phyloP scores from a whole-genome alignment of 176 grass and related monocot species.

The Themeda triandra region DNA sequence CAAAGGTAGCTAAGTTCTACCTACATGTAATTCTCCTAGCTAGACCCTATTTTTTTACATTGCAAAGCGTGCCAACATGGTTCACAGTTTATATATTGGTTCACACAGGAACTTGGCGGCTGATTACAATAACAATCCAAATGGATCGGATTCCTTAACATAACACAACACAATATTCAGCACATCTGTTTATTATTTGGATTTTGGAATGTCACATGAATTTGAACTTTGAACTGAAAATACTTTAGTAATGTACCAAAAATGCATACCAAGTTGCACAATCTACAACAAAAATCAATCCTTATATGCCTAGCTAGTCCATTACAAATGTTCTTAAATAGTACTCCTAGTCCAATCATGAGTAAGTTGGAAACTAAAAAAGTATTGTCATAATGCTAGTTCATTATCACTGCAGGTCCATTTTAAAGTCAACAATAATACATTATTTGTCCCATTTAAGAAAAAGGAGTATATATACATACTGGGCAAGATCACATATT shows the following conservation, averaged over 20 bases:
- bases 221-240: background rate
- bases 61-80: constrained; percentile 31
- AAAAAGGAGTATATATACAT: no score
- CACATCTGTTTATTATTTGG: background rate
- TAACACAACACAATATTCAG: no score
- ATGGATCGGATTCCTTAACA: no score
- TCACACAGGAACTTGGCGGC: background rate
- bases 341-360: background rate
- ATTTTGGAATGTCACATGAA: background rate
- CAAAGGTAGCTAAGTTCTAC: background rate
- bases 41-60: constrained; percentile 8
- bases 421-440: no score
- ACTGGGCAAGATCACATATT: no score
- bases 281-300: background rate
- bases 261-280: background rate
- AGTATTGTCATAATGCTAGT: background rate
- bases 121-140: background rate
- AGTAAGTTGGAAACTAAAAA: background rate
- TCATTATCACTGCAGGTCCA: no score
- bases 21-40: constrained; percentile 4
- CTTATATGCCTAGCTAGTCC: background rate
- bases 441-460: no score
- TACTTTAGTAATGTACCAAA: background rate
- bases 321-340: background rate
- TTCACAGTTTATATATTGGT: background rate